Evolutionary conservation across 306 rosid species (phyloP).

Genomic region (Fragaria vesca): DNA sequence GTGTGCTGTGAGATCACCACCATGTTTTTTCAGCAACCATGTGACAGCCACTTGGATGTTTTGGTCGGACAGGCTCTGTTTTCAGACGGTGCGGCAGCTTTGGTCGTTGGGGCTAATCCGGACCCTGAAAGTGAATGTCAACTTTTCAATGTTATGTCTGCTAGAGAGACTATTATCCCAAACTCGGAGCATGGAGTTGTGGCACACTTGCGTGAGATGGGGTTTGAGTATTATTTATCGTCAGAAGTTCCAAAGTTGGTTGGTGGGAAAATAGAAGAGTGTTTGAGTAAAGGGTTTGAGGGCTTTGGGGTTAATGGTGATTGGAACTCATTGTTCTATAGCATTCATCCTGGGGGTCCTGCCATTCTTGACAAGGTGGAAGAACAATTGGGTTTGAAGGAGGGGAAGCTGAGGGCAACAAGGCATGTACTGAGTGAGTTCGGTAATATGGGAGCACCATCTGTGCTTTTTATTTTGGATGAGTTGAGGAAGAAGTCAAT

Average conservation of each 20-base stretch:
- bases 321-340: constrained; percentile 37
- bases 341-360: constrained; percentile 34
- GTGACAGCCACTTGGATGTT: constrained; percentile 24
- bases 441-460: constrained; percentile 41
- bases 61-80: constrained; percentile 47
- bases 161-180: constrained; percentile 6
- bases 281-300: constrained; percentile 7
- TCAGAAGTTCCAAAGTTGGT: constrained; percentile 17
- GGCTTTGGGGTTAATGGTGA: constrained; percentile 25
- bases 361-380: constrained; percentile 33
- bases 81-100: constrained; percentile 35
- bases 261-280: constrained; percentile 21
- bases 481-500: constrained; percentile 35
- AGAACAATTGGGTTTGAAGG: constrained; percentile 14
- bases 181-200: constrained; percentile 34
- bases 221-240: constrained; percentile 24
- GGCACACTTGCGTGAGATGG: constrained; percentile 36
- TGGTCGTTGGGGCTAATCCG: constrained; percentile 31
- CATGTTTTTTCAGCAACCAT: constrained; percentile 24
- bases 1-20: constrained; percentile 37
- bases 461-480: constrained; percentile 27
- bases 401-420: constrained; percentile 32
- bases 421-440: constrained; percentile 33
- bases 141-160: constrained; percentile 19
- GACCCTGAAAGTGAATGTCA: constrained; percentile 3